Evolutionary conservation across 2,329 filamentous ascomycete species (phyloP), one percentile per base, ranked within the genome.

Genomic region (Xylaria sp.): DNA sequence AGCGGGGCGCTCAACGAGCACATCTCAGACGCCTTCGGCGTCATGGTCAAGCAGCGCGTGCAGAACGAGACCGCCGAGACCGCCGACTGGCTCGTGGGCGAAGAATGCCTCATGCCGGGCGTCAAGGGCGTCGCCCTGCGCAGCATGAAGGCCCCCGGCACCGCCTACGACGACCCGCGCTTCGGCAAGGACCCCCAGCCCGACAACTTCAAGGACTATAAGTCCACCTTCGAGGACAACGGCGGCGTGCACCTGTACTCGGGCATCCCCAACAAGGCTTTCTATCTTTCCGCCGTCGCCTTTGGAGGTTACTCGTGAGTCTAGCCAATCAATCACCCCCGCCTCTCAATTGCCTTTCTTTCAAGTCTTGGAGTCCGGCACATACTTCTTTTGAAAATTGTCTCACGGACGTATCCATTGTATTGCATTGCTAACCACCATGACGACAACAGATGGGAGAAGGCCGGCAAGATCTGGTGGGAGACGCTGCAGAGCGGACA

Each of bases 241-340:
- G 84, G 84, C 8, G 87, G 86, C 37, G 85, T 88, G 2, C 86
- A 88, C 75, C 78, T 85, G 58, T 86, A 83, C 76, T 87, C 85
- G 5, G 86, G 86, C 5, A 88, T 89, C 53, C 86, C 86, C 2
- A 89, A 88, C 78, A 82, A 82, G 69, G 86, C 86, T 2, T 89
- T 89, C 71, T 86, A 86, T 72, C 81, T 86, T 10, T 81, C 78
- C 12, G 77, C 84, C 1, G 75, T 79, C 4, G 80, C 78, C 1
- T 82, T 88, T 70, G 86, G 85, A 16, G 86, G 86, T 5, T 85
- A 75, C 59, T 76, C 74, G 74, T 77, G 72, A 74, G 74, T 71
- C 69, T 3, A 23, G n/a, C 29, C 10, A 29, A 3, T 29, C 32
- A 35, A 35, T 10, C 32, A 10, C 10, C 32, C 5, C 32, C 32